phyloP scores from a whole-genome alignment of 805 yeast species.

The Wickerhamiella azymoides region DNA sequence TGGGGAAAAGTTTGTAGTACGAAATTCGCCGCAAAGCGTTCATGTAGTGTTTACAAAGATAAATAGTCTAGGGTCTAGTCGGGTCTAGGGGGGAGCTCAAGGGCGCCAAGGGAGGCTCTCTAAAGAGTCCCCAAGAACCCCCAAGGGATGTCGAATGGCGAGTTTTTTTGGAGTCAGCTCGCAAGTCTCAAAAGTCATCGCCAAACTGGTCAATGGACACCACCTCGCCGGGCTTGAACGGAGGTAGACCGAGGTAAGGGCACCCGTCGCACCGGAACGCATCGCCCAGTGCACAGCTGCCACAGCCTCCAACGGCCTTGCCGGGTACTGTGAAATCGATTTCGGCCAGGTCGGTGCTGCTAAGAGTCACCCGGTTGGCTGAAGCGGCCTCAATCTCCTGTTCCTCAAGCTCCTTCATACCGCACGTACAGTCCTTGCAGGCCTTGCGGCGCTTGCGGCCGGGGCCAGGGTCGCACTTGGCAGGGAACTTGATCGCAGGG shows the following conservation, averaged over 20 bases:
- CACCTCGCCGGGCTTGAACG: slow-evolving; percentile 94
- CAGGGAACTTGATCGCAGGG: slow-evolving; percentile 39
- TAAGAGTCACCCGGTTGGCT: slow-evolving; percentile 44
- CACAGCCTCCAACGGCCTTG: slow-evolving; percentile 86
- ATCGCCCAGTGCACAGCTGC: slow-evolving; percentile 93
- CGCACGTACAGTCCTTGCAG: slow-evolving; percentile 97
- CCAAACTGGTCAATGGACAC: slow-evolving; percentile 46
- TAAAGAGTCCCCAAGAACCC: too few relatives aligned
- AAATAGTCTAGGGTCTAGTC: too few relatives aligned
- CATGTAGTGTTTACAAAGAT: background rate
- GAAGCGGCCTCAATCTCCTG: slow-evolving; percentile 35
- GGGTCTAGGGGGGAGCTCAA: too few relatives aligned
- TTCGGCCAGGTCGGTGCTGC: slow-evolving; percentile 64
- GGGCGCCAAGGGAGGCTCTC: too few relatives aligned
- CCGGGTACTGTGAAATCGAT: slow-evolving; percentile 95
- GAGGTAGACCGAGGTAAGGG: slow-evolving; percentile 93
- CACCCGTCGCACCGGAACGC: slow-evolving; percentile 98
- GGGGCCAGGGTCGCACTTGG: slow-evolving; percentile 37
- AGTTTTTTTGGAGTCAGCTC: too few relatives aligned
- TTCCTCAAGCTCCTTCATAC: slow-evolving; percentile 72
- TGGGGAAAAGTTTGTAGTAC: slow-evolving; percentile 59
- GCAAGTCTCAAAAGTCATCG: slow-evolving; percentile 19
- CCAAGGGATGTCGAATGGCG: too few relatives aligned
- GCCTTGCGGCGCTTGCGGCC: slow-evolving; percentile 68
- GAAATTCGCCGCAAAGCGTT: background rate